Conservation (phyloP, 2,329 filamentous ascomycete genomes). For the Lecanicillium sp. region DNA sequence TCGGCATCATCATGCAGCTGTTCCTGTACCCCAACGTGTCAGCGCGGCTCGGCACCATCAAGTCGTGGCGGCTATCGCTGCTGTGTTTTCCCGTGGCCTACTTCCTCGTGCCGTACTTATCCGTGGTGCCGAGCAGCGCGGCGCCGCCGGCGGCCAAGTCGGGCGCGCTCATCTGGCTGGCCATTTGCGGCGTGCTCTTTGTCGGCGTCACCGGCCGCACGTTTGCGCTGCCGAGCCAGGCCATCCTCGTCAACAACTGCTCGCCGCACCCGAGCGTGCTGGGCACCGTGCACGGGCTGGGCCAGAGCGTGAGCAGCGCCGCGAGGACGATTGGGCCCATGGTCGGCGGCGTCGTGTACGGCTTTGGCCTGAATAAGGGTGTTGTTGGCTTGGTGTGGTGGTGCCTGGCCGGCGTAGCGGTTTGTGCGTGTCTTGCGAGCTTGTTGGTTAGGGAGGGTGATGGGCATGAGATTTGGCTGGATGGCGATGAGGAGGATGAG, state of each 20-base stretch:
- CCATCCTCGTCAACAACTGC: constrained; percentile 40
- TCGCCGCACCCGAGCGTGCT: constrained; percentile 39
- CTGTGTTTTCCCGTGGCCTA: constrained; percentile 66
- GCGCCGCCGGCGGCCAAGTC: constrained; percentile 43
- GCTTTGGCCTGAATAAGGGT: constrained; percentile 47
- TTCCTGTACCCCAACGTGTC: constrained; percentile 64
- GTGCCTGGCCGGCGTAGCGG: constrained; percentile 41
- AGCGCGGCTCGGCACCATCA: constrained; percentile 57
- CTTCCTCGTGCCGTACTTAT: constrained; percentile 60
- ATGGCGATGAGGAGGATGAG: constrained; percentile 46
- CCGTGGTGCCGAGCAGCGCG: constrained; percentile 52
- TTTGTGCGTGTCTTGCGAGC: constrained; percentile 41
- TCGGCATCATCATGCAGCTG: constrained; percentile 59
- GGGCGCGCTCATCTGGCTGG: constrained; percentile 54
- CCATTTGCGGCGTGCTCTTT: constrained; percentile 53
- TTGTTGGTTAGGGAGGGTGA: constrained; percentile 52
- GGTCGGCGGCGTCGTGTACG: constrained; percentile 53
- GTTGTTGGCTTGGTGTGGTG: constrained; percentile 54
- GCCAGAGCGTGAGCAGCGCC: constrained; percentile 50
- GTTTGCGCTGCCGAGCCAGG: constrained; percentile 44
- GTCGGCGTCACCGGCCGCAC: constrained; percentile 61
- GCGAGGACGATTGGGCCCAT: constrained; percentile 54
- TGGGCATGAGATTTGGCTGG: constrained; percentile 58
- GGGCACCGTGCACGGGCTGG: constrained; percentile 41
- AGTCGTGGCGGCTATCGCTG: constrained; percentile 60